Evolutionary conservation across 2,329 filamentous ascomycete genomes (phyloP).

Genomic region (Colletotrichum lentis): DNA sequence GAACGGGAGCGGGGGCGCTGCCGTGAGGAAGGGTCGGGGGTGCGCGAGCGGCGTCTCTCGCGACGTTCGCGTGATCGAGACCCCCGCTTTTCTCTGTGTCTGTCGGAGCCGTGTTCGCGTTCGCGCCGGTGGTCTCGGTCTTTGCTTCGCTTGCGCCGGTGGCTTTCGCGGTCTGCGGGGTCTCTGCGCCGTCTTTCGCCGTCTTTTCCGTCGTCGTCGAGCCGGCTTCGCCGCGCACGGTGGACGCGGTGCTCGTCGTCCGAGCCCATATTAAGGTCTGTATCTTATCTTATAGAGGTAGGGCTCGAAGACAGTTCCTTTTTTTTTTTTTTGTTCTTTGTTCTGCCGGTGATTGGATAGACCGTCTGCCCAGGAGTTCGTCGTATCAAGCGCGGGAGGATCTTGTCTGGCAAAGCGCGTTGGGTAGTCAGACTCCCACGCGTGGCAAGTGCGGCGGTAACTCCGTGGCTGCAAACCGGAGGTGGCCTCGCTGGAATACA

Average conservation of each 20-base stretch:
- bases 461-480: not conserved
- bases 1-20: slow-evolving; percentile 36
- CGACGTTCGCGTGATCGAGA: slow-evolving; percentile 27
- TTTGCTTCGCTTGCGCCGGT: slow-evolving; percentile 31
- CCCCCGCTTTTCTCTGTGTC: slow-evolving; percentile 20
- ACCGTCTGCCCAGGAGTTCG: not conserved
- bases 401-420: not conserved
- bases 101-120: slow-evolving; percentile 20
- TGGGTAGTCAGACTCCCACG: not conserved
- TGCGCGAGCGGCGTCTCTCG: slow-evolving; percentile 34
- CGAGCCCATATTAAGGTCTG: slow-evolving; percentile 25
- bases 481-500: too few relatives aligned
- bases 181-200: slow-evolving; percentile 24
- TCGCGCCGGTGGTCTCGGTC: slow-evolving; percentile 12
- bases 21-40: slow-evolving; percentile 25
- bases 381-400: too few relatives aligned
- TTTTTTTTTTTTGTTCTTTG: not conserved
- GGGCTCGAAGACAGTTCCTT: too few relatives aligned
- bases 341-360: too few relatives aligned
- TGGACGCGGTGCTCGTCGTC: slow-evolving; percentile 32
- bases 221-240: slow-evolving; percentile 22
- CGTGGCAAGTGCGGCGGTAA: not conserved
- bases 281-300: too few relatives aligned
- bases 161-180: slow-evolving; percentile 9
- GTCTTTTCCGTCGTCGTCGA: slow-evolving; percentile 12